phyloP scores from a whole-genome alignment of 1,284 basidiomycete genomes.

The Pulveroboletus sp. region DNA sequence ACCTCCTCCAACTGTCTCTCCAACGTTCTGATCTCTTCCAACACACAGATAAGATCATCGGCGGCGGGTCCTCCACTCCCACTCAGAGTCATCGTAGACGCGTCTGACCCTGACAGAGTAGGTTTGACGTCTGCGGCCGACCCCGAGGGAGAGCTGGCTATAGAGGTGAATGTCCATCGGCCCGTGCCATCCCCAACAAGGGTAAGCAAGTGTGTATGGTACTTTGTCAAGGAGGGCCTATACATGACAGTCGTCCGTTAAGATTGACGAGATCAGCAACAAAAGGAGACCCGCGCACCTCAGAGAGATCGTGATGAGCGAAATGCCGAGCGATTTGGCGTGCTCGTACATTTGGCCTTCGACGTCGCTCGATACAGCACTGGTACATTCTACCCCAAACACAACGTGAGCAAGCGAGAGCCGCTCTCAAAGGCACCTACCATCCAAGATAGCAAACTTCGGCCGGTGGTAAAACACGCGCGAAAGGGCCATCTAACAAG shows the following conservation, averaged over 20 bases:
- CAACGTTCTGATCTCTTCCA: slow-evolving; percentile 63
- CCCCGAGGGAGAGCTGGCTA: slow-evolving; percentile 2
- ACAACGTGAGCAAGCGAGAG: background rate
- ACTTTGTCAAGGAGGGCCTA: slow-evolving; percentile 79
- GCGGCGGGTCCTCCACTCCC: slow-evolving; percentile 52
- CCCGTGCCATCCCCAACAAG: slow-evolving; percentile 66
- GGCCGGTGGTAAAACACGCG: slow-evolving; percentile 85
- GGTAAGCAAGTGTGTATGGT: slow-evolving; percentile 81
- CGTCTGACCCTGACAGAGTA: slow-evolving; percentile 38
- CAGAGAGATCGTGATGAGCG: slow-evolving; percentile 88
- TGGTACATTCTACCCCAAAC: slow-evolving; percentile 77
- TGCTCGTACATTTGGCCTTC: slow-evolving; percentile 96
- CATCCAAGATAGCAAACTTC: slow-evolving; percentile 74
- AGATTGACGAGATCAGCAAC: background rate
- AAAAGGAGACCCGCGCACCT: slow-evolving; percentile 45
- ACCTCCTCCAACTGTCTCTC: slow-evolving; percentile 70
- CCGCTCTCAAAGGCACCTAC: slow-evolving; percentile 42
- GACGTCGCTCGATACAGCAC: slow-evolving; percentile 94
- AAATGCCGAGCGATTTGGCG: slow-evolving; percentile 90
- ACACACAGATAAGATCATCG: slow-evolving; percentile 26
- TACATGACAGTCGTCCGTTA: background rate
- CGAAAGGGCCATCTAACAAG: slow-evolving; percentile 77
- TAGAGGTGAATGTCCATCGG: slow-evolving; percentile 64
- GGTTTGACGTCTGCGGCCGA: too few relatives aligned
- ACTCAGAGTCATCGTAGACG: slow-evolving; percentile 54